Base-by-base conservation (phyloP, 495 filamentous ascomycete species). In the Neurospora sublineolata region DNA sequence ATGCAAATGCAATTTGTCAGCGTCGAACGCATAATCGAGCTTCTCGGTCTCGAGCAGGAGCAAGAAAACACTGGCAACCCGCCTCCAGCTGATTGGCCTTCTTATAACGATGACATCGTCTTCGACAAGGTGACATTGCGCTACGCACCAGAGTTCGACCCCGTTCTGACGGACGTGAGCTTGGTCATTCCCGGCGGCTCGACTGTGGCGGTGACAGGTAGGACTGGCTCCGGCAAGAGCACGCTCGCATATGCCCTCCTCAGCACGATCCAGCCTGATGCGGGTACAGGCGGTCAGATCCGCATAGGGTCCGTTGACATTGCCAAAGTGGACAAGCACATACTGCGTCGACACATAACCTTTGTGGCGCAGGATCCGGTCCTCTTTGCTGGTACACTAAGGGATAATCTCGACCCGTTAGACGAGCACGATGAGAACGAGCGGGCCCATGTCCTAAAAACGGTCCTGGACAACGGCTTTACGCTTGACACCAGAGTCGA, bases 1-100 rank as follows among this genome's bases (percentile, higher is more conserved):
- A 85, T 96, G 36, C 92, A 94, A 81, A 94, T 96, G 91, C 89
- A 94, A 74, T 94, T 94, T 73, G 92, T 94, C 16, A 93, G 91
- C 0, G 92, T 96, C 3, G 93, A 96, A 79, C 86, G 93, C 36
- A 87, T 96, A 3, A 88, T 94, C 36, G 92, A 95, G 75, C 82
- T 94, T 0, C 83, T 93, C 3, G 84, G 90, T 71, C 84, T 94
- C 2, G 91, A 93, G 42, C 87, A 91, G 76, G 93, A 96, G 79
- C 82, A 88, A 0, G 80, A 80, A 3, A 92, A 92, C 9, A 83
- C 86, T 3, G 78, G 91, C 16, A 75, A 85, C 7, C 92, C 93
- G 1, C 52, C 52, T 8, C 91, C 93, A 23, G 88, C 89, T 1
- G 84, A 83, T n/a, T 96, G 93, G 93, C 92, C 93, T 6, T 83